Evolutionary conservation across 1,139 yeast species (phyloP).

Genomic region (Pichia sp.): DNA sequence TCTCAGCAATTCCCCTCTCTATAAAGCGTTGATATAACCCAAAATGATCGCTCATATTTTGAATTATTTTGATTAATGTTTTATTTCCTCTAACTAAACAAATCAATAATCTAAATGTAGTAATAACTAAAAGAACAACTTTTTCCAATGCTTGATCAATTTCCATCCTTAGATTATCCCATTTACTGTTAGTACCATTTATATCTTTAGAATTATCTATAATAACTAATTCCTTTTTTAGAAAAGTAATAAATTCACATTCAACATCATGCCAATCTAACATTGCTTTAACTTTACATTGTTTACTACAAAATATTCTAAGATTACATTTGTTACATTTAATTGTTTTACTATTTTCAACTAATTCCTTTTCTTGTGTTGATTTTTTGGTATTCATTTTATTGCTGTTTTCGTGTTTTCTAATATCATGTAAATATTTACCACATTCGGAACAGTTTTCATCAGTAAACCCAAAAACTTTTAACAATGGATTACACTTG

Average conservation of each 20-base stretch:
- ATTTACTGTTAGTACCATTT: background rate
- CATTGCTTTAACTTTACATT: slow-evolving; percentile 18
- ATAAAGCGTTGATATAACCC: slow-evolving; percentile 12
- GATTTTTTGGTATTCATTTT: background rate
- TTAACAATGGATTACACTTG: slow-evolving; percentile 18
- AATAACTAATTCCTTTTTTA: slow-evolving; percentile 2
- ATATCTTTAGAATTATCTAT: slow-evolving; percentile 1
- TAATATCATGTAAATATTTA: slow-evolving; percentile 9
- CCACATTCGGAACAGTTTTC: slow-evolving; percentile 16
- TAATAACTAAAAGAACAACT: slow-evolving; percentile 9
- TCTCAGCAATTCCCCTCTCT: background rate
- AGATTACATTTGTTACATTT: slow-evolving; percentile 9
- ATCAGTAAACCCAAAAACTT: slow-evolving; percentile 15
- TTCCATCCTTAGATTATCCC: slow-evolving; percentile 5
- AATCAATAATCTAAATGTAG: slow-evolving; percentile 15
- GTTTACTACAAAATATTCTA: slow-evolving; percentile 18
- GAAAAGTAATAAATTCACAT: slow-evolving; percentile 15
- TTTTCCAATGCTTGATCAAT: slow-evolving; percentile 10
- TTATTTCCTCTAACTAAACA: slow-evolving; percentile 7
- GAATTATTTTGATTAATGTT: slow-evolving; percentile 11
- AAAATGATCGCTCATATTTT: slow-evolving; percentile 21
- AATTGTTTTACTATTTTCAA: background rate
- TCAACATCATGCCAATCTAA: slow-evolving; percentile 20
- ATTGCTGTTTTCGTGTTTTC: background rate
- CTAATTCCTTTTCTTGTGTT: background rate